Evolutionary conservation across 176 grass and related monocot genomes (phyloP).

Genomic region (Pontederia paniculata): DNA sequence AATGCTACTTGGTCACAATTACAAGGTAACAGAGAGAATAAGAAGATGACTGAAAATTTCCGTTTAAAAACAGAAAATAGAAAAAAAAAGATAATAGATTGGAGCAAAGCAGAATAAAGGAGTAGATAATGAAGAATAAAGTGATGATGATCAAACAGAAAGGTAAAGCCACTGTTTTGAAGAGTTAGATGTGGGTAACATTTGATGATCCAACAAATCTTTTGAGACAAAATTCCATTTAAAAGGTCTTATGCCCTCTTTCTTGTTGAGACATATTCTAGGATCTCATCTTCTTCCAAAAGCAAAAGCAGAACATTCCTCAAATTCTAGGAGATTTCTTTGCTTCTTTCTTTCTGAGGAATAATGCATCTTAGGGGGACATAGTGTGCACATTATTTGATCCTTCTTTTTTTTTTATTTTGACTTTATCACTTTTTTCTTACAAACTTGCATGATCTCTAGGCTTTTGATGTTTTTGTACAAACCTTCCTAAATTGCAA

Average conservation of each 20-base stretch:
- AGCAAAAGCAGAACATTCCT: constrained; percentile 7
- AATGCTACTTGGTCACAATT: too few species aligned
- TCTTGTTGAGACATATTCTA: not conserved
- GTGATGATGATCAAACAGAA: not conserved
- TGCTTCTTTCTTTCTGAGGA: constrained; percentile 29
- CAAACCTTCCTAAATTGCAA: constrained; percentile 5
- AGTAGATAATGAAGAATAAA: constrained; percentile 16
- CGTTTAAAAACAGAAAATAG: too few species aligned
- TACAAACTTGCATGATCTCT: not conserved
- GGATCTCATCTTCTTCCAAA: constrained; percentile 12
- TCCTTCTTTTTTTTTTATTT: constrained; percentile 1
- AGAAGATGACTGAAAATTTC: too few species aligned
- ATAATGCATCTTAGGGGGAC: constrained; percentile 5
- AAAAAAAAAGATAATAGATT: not conserved
- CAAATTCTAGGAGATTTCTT: constrained; percentile 4
- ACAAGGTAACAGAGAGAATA: too few species aligned
- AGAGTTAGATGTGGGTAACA: not conserved
- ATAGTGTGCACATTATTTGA: not conserved
- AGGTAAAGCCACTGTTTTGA: not conserved
- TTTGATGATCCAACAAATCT: not conserved
- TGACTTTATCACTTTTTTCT: not conserved
- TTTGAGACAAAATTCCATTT: not conserved
- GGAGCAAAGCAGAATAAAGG: constrained; percentile 5
- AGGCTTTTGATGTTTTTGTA: not conserved
- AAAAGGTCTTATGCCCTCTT: not conserved